Base-by-base conservation (phyloP, 2,329 filamentous ascomycete species). In the Claviceps sp. region DNA sequence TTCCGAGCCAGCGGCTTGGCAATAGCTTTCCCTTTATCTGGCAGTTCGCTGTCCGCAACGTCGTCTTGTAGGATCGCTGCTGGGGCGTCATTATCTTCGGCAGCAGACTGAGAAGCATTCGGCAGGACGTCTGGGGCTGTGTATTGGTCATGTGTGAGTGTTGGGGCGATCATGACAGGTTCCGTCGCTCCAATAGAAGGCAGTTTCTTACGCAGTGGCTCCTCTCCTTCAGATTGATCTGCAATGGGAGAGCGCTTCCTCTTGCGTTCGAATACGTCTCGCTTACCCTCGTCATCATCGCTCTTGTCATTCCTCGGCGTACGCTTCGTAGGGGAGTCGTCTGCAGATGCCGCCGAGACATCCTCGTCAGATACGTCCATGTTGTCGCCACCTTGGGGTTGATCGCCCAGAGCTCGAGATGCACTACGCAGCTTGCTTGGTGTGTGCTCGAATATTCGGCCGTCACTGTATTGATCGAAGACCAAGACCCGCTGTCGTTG, bases 371-470 rank as follows among this genome's bases (percentile, higher is more conserved):
- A 70, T 17, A 65, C 61, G 26, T 66, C 68, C 23, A 73, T 71
- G 23, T 69, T 68, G 48, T 67, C 68, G 47, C 60, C 64, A 49
- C 64, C 68, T 49, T 66, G 58, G 51, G 66, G 59, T n/a, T 68
- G 66, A 55, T 66, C 59, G 55, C 61, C 58, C 40, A 39, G 29
- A 13, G 50, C 13, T 48, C 43, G 39, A 5, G 48, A 42, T 11
- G 62, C 60, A 55, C 83, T 79, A 58, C 81, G 80, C 54, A 89
- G 76, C 71, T 89, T 91, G 73, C 84, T 90, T 3, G 86, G 86
- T 51, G 83, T 88, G 57, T 78, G 79, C 59, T 85, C 81, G 56
- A 80, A 79, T 51, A 69, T 65, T 44, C 73, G 71, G 51, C 70
- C 76, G 53, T 75, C 73, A 51, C 75, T 74, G 62, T 75, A 78